Conservation (phyloP, 768 basidiomycete genomes). For the Boletus fagicola region DNA sequence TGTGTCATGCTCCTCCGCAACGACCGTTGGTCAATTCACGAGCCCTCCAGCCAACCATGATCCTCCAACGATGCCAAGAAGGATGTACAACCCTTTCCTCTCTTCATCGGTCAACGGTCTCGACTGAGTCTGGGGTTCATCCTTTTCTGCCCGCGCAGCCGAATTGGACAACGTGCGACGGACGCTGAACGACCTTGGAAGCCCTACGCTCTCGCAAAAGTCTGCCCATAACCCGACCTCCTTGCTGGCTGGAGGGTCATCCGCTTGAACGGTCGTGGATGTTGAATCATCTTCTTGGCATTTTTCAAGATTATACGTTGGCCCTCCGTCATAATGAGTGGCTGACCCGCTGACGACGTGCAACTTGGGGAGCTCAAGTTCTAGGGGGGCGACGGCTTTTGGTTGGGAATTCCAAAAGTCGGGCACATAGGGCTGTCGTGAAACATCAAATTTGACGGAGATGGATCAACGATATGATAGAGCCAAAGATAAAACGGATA, state of each 20-base stretch:
- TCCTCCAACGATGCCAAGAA: slow-evolving; percentile 48
- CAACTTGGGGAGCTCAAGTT: slow-evolving; percentile 43
- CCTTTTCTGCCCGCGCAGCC: slow-evolving; percentile 16
- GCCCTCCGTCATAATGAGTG: slow-evolving; percentile 49
- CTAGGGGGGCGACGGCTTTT: slow-evolving; percentile 29
- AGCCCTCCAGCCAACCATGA: slow-evolving; percentile 47
- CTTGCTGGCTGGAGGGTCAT: slow-evolving; percentile 16
- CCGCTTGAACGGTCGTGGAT: slow-evolving; percentile 1
- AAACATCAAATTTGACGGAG: slow-evolving; percentile 1
- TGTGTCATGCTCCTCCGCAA: slow-evolving; percentile 12
- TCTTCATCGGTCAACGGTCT: slow-evolving; percentile 44
- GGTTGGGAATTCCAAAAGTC: slow-evolving; percentile 58
- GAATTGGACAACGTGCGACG: slow-evolving; percentile 15
- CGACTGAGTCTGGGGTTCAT: slow-evolving; percentile 22
- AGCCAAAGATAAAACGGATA: slow-evolving; percentile 4
- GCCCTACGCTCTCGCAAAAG: slow-evolving; percentile 37
- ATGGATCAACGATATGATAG: slow-evolving; percentile 3
- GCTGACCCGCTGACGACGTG: slow-evolving; percentile 47
- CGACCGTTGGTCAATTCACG: slow-evolving; percentile 14
- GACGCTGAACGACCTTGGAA: slow-evolving; percentile 34
- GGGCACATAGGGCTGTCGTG: slow-evolving; percentile 51
- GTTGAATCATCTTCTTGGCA: slow-evolving; percentile 8
- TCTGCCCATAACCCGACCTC: slow-evolving; percentile 31
- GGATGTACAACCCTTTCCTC: slow-evolving; percentile 44
- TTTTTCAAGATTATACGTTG: slow-evolving; percentile 41